Percentiles rank a stretch among this genome's conserved stretches.
These are phyloP conservation scores for Neonectria coccinea DNA, from an alignment of 2,329 filamentous ascomycete genomes.

Conservation along the genomic window DNA sequence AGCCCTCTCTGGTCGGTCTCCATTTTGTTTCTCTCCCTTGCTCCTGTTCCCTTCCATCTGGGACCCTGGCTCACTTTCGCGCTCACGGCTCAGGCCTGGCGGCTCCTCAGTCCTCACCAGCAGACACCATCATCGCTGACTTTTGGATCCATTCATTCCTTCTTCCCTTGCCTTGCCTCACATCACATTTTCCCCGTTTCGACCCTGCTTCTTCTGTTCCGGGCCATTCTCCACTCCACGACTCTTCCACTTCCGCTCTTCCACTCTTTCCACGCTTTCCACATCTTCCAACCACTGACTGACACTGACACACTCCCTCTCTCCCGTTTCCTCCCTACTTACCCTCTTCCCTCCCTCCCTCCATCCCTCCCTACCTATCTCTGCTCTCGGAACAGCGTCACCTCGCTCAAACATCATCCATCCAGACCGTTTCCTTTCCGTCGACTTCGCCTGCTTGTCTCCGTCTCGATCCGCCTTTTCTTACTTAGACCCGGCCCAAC, in stretches of 20 bases:
- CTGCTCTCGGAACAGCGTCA: neutral
- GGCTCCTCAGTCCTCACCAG: neutral
- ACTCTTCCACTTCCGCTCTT: neutral
- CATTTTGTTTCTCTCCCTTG: constrained; percentile 16
- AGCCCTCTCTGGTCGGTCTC: neutral
- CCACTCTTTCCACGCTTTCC: neutral
- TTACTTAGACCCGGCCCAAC: constrained; percentile 10
- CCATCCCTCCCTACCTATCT: neutral
- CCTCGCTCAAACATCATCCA: neutral
- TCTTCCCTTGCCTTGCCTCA: constrained; percentile 18
- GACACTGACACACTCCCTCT: neutral
- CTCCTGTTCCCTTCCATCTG: constrained; percentile 12
- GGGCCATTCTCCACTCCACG: neutral
- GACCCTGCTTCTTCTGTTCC: neutral
- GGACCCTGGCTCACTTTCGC: constrained; percentile 29
- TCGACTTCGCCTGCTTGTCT: neutral
- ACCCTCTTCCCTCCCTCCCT: too few relatives aligned
- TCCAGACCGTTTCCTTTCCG: neutral
- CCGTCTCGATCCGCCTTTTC: constrained; percentile 10
- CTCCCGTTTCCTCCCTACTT: neutral
- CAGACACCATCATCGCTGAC: constrained; percentile 1
- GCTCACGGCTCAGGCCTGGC: constrained; percentile 11
- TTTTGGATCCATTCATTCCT: constrained; percentile 4
- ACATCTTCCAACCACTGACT: neutral
- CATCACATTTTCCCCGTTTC: neutral